Evolutionary conservation across 2,329 filamentous ascomycete genomes (phyloP).

Genomic region (Alternaria dauci): DNA sequence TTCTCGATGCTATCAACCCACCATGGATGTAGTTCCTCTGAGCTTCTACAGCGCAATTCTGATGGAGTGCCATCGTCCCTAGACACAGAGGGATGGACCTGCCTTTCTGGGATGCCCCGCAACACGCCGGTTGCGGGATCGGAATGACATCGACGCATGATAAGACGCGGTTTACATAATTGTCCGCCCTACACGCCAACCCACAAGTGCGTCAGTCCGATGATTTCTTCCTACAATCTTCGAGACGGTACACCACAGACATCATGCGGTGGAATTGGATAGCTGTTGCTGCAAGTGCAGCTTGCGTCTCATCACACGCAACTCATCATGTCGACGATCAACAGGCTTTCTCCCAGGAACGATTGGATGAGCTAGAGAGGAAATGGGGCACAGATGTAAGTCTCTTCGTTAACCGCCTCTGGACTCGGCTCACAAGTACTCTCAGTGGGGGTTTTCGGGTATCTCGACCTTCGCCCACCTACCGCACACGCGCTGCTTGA

Average conservation of each 20-base stretch:
- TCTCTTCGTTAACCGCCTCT: background rate
- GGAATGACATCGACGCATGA: slow-evolving; percentile 29
- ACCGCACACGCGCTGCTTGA: slow-evolving; percentile 58
- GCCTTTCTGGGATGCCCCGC: slow-evolving; percentile 33
- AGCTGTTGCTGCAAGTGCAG: slow-evolving; percentile 24
- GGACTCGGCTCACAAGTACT: slow-evolving; percentile 17
- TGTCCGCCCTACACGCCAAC: slow-evolving; percentile 25
- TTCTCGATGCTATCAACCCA: background rate
- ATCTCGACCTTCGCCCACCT: slow-evolving; percentile 66
- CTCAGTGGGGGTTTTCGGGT: slow-evolving; percentile 72
- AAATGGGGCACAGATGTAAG: slow-evolving; percentile 55
- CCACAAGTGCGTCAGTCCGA: slow-evolving; percentile 8
- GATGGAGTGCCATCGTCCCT: background rate
- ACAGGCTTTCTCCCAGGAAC: slow-evolving; percentile 39
- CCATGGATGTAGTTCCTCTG: background rate
- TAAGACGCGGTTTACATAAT: slow-evolving; percentile 46
- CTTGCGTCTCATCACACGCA: slow-evolving; percentile 36
- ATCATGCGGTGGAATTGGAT: slow-evolving; percentile 32
- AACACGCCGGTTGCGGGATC: slow-evolving; percentile 14
- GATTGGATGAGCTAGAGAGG: slow-evolving; percentile 44
- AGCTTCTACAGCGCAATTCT: background rate
- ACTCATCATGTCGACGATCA: slow-evolving; percentile 41
- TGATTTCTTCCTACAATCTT: background rate
- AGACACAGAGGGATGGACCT: slow-evolving; percentile 25
- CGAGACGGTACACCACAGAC: background rate